phyloP scores from a whole-genome alignment of 148 eudicot genomes.

The Rhododendron kiyosumense region DNA sequence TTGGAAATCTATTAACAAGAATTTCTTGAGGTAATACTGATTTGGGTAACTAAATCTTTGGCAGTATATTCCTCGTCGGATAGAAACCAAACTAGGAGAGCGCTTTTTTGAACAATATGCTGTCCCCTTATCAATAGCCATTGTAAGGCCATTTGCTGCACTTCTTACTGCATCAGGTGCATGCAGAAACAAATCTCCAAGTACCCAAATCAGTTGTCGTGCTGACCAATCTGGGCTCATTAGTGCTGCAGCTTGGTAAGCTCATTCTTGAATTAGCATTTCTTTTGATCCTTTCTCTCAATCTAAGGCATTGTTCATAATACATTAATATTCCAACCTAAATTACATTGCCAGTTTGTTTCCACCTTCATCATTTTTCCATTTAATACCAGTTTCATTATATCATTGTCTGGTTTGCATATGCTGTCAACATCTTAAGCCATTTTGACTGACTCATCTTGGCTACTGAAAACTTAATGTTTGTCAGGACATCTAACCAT shows the following conservation, averaged over 20 bases:
- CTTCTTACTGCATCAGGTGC: constrained; percentile 82
- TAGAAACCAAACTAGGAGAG: too few relatives aligned
- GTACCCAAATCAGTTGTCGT: constrained; percentile 69
- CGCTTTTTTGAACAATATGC: too few relatives aligned
- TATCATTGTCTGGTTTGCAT: neutral
- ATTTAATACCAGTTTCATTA: neutral
- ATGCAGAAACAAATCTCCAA: constrained; percentile 47
- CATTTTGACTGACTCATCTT: too few relatives aligned
- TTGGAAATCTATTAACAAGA: too few relatives aligned
- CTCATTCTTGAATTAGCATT: neutral
- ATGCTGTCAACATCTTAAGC: neutral
- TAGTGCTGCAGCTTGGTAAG: constrained; percentile 70
- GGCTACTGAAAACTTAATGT: too few relatives aligned
- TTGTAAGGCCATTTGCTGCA: constrained; percentile 78
- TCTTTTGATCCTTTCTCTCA: neutral
- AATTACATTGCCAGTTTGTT: neutral
- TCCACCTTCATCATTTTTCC: neutral
- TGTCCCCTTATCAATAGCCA: too few relatives aligned
- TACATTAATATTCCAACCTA: neutral
- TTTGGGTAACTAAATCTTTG: too few relatives aligned
- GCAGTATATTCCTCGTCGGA: too few relatives aligned
- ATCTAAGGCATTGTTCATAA: neutral
- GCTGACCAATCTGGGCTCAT: constrained; percentile 82
- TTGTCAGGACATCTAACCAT: neutral
- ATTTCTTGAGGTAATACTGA: too few relatives aligned